phyloP scores from a whole-genome alignment of 345 rosid genomes.

The Syzygium jambos region DNA sequence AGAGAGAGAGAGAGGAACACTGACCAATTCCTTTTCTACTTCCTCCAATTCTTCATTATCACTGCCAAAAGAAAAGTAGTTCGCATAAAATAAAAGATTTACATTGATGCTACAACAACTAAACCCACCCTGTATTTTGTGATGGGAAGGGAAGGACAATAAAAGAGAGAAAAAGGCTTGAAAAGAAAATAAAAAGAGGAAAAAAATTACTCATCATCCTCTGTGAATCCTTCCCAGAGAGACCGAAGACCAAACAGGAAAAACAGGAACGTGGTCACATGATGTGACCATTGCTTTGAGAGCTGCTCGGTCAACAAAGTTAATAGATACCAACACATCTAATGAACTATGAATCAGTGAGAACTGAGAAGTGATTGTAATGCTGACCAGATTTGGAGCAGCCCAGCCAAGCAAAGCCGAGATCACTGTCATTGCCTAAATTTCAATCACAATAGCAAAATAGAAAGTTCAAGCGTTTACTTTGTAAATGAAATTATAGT shows the following conservation, averaged over 20 bases:
- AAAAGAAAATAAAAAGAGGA: neutral
- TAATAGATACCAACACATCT: neutral
- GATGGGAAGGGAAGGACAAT: neutral
- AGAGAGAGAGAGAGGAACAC: neutral
- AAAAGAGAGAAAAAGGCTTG: neutral
- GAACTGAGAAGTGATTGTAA: neutral
- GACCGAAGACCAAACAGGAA: conserved; percentile 10
- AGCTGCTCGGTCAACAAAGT: neutral
- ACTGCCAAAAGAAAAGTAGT: neutral
- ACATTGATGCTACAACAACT: neutral
- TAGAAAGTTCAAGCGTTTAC: neutral
- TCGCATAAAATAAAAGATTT: neutral
- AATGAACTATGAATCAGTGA: neutral
- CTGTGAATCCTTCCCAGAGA: conserved; percentile 7
- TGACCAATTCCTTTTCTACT: conserved; percentile 16
- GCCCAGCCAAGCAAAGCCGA: conserved; percentile 20
- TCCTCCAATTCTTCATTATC: conserved; percentile 14
- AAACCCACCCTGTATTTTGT: neutral
- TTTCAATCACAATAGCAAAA: neutral
- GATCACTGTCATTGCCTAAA: conserved; percentile 8
- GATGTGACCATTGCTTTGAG: conserved; percentile 14
- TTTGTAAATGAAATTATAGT: neutral
- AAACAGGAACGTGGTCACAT: conserved; percentile 7
- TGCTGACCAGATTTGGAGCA: conserved; percentile 20
- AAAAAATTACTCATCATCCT: conserved; percentile 5